phyloP scores from a whole-genome alignment of 176 grass and related monocot species.

The Lolium perenne region DNA sequence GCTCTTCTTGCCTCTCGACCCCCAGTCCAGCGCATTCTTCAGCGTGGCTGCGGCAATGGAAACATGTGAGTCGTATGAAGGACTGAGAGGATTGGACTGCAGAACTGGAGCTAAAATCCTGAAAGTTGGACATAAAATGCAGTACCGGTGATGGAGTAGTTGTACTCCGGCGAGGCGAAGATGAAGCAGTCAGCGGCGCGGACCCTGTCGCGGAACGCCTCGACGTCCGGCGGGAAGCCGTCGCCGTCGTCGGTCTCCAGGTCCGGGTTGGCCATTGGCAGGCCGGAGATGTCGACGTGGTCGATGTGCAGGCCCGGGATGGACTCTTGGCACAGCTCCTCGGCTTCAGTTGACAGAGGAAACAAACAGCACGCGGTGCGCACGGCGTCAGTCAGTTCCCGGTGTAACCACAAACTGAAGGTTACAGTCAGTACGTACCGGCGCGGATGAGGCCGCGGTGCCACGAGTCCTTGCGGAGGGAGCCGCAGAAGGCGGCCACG shows the following conservation, averaged over 20 bases:
- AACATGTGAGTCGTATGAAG: background rate
- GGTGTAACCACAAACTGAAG: background rate
- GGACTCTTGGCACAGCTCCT: conserved; percentile 65
- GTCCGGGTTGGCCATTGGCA: conserved; percentile 86
- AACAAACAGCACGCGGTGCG: no score
- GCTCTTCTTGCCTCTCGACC: conserved; percentile 49
- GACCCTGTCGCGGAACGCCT: conserved; percentile 74
- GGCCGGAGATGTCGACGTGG: conserved; percentile 69
- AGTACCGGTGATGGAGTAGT: conserved; percentile 80
- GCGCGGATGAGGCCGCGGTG: conserved; percentile 79
- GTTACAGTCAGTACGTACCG: conserved; percentile 39
- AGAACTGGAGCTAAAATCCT: background rate
- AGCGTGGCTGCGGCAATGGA: conserved; percentile 40
- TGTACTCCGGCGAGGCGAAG: conserved; percentile 90
- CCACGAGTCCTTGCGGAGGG: conserved; percentile 60
- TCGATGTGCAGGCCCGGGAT: conserved; percentile 63
- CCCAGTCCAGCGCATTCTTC: conserved; percentile 83
- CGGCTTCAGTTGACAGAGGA: conserved; percentile 23
- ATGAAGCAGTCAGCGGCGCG: conserved; percentile 65
- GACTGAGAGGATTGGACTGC: background rate
- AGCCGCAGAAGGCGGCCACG: conserved; percentile 67
- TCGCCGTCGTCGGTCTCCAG: conserved; percentile 56
- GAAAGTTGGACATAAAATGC: background rate
- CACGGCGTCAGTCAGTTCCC: background rate
- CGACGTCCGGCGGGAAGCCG: conserved; percentile 63